phyloP scores from a whole-genome alignment of 371 early-diverging fungal species.

The Parasitella parasitica region DNA sequence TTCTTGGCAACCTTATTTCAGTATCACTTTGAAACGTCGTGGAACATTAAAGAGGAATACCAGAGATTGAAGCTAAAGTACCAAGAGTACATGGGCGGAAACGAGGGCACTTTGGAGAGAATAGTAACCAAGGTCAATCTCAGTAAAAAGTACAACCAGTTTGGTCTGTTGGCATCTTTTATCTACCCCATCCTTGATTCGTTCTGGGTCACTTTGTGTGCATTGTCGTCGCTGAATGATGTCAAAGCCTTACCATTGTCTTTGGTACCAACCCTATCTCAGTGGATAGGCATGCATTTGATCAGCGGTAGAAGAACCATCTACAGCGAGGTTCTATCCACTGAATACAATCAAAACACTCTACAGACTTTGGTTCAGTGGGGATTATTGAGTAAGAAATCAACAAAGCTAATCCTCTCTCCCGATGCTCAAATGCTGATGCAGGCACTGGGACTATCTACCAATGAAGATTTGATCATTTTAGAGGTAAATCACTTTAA shows the following conservation, averaged over 20 bases:
- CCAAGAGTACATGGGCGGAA: background rate
- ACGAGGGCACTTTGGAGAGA: background rate
- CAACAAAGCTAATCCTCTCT: conserved; percentile 24
- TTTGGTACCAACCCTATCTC: conserved; percentile 24
- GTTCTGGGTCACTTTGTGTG: conserved; percentile 33
- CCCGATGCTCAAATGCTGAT: conserved; percentile 35
- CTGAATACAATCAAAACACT: conserved; percentile 25
- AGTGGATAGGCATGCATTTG: conserved; percentile 40
- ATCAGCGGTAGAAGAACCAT: conserved; percentile 40
- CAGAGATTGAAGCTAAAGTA: background rate
- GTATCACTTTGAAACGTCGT: conserved; percentile 9
- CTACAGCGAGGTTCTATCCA: conserved; percentile 35
- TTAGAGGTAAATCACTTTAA: background rate
- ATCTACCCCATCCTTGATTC: conserved; percentile 33
- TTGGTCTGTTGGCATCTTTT: conserved; percentile 31
- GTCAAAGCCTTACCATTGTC: conserved; percentile 24
- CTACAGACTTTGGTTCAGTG: conserved; percentile 13
- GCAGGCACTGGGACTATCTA: conserved; percentile 29
- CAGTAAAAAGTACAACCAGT: conserved; percentile 7
- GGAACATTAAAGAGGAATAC: conserved; percentile 23
- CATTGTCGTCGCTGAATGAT: conserved; percentile 25
- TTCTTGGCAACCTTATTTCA: conserved; percentile 29
- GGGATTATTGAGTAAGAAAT: conserved; percentile 18
- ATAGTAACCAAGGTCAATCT: background rate
- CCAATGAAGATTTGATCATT: conserved; percentile 26